phyloP scores from a whole-genome alignment of 768 basidiomycete genomes.

The Tulasnella sp. region DNA sequence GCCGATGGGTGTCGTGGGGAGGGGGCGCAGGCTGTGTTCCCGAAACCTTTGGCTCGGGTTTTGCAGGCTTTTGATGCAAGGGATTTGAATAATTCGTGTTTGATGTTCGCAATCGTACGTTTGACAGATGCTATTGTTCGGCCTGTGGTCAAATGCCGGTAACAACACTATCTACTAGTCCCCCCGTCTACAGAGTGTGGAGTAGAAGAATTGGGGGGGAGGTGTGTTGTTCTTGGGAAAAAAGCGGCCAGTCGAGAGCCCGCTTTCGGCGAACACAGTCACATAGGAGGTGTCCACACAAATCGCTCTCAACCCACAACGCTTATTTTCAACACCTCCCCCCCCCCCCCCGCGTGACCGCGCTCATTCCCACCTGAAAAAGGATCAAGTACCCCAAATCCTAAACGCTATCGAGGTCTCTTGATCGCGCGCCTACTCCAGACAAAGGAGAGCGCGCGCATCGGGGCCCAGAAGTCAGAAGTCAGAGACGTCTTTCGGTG shows the following conservation, averaged over 20 bases:
- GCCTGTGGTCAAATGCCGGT: not conserved
- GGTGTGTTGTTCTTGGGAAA: not conserved
- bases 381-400: not conserved
- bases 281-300: not conserved
- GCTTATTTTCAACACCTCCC: not conserved
- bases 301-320: conserved; percentile 4
- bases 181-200: not conserved
- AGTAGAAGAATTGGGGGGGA: not conserved
- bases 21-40: not conserved
- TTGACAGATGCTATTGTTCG: not conserved
- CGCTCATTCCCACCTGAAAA: not conserved
- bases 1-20: not conserved
- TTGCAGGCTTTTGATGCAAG: not conserved
- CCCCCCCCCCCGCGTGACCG: not conserved
- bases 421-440: conserved; percentile 3
- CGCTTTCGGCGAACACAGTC: conserved; percentile 14
- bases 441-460: conserved; percentile 5
- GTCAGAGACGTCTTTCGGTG: not conserved
- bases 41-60: conserved; percentile 1
- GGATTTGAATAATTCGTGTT: not conserved
- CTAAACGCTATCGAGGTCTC: conserved; percentile 6
- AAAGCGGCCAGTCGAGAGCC: conserved; percentile 1
- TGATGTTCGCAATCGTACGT: not conserved
- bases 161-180: not conserved
- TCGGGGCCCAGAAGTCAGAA: not conserved